phyloP scores from a whole-genome alignment of 139 green algal species.

The Penium margaritaceum region DNA sequence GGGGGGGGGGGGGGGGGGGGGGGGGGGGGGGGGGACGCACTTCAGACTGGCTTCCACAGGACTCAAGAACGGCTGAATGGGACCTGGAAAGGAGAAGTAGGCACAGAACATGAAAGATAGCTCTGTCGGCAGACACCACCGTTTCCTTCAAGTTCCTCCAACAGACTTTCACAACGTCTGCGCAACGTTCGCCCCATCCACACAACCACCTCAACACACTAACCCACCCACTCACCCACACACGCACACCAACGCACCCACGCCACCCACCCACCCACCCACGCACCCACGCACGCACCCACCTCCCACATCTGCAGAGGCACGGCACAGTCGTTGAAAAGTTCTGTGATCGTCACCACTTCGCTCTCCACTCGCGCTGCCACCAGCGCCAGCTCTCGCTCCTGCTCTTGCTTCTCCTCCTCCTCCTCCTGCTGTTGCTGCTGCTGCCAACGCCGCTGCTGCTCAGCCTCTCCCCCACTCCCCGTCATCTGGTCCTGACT shows the following conservation, averaged over 20 bases:
- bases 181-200: not conserved
- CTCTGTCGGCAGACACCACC: too few species aligned
- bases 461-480: not conserved
- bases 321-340: constrained; percentile 45
- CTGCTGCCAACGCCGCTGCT: not conserved
- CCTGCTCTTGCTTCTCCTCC: not conserved
- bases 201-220: too few species aligned
- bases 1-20: not conserved
- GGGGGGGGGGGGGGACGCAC: not conserved
- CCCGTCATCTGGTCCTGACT: too few species aligned
- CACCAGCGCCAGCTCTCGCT: not conserved
- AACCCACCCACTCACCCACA: too few species aligned
- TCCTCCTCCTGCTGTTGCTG: not conserved
- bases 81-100: too few species aligned
- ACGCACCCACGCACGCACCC: too few species aligned
- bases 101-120: too few species aligned
- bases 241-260: too few species aligned
- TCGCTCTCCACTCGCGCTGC: constrained; percentile 22
- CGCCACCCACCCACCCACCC: too few species aligned
- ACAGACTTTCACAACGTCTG: too few species aligned
- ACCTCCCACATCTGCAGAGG: constrained; percentile 41
- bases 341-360: constrained; percentile 22
- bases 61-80: constrained; percentile 1
- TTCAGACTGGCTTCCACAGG: constrained; percentile 2
- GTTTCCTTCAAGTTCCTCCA: too few species aligned